Evolutionary conservation across 495 filamentous ascomycete genomes (phyloP).

Genomic region (Lasiosphaeriaceae sp.): DNA sequence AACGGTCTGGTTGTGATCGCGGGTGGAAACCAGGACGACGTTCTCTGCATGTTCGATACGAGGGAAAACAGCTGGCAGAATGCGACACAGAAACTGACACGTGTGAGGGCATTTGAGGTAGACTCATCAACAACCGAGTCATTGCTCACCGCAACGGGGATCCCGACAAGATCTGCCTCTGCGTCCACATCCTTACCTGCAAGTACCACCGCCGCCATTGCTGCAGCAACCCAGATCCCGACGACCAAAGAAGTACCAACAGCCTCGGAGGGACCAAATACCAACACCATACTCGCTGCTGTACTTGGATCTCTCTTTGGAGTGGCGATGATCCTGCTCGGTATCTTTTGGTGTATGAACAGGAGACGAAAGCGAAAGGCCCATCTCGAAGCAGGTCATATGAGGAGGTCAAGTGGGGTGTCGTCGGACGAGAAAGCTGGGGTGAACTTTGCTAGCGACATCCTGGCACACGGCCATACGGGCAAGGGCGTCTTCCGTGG

Average conservation of each 20-base stretch:
- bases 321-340: constrained; percentile 61
- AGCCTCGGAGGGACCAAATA: constrained; percentile 3
- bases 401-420: constrained; percentile 47
- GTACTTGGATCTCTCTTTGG: constrained; percentile 77
- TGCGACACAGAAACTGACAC: constrained; percentile 60
- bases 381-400: constrained; percentile 43
- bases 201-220: constrained; percentile 3
- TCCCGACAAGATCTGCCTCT: constrained; percentile 38
- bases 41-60: constrained; percentile 77
- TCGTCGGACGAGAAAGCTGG: constrained; percentile 49
- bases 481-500: constrained; percentile 35
- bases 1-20: constrained; percentile 70
- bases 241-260: constrained; percentile 25
- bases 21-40: constrained; percentile 63
- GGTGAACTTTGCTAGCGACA: constrained; percentile 50
- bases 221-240: constrained; percentile 31
- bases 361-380: constrained; percentile 47
- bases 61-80: constrained; percentile 78
- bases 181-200: constrained; percentile 20
- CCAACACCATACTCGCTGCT: constrained; percentile 63
- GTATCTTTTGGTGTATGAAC: constrained; percentile 65
- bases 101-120: constrained; percentile 32
- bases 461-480: constrained; percentile 44
- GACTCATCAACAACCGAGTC: constrained; percentile 35
- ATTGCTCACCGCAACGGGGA: constrained; percentile 31